These are phyloP conservation scores for Apiospora kogelbergensis DNA, from an alignment of 2,329 filamentous ascomycete species.

Conservation along the genomic window DNA sequence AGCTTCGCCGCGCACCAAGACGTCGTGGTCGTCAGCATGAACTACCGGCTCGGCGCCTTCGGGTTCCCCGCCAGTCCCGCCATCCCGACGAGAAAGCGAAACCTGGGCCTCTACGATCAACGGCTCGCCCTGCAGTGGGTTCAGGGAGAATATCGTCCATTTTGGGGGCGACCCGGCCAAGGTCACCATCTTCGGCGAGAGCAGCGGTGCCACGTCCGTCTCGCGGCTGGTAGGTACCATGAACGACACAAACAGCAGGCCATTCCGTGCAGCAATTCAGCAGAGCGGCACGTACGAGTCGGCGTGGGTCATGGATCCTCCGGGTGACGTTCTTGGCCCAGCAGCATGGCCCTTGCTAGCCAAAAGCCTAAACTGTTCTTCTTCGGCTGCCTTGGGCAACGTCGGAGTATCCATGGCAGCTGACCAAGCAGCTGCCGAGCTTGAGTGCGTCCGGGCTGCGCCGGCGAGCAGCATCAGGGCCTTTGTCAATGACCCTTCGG, in stretches of 20 bases:
- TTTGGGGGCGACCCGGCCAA: conserved; percentile 53
- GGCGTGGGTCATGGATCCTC: conserved; percentile 17
- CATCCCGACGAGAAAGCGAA: conserved; percentile 51
- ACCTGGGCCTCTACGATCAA: conserved; percentile 52
- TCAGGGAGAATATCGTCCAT: conserved; percentile 45
- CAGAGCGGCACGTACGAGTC: conserved; percentile 16
- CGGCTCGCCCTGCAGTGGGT: conserved; percentile 53
- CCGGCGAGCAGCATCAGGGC: conserved; percentile 32
- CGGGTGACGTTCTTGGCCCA: conserved; percentile 25
- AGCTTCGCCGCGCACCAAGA: conserved; percentile 48
- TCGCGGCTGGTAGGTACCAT: conserved; percentile 39
- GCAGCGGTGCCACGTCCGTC: conserved; percentile 38
- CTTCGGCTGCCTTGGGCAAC: conserved; percentile 13
- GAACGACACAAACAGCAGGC: conserved; percentile 38
- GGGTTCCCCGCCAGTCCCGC: conserved; percentile 51
- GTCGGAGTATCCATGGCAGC: conserved; percentile 17
- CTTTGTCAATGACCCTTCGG: conserved; percentile 26
- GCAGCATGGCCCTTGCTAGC: conserved; percentile 21
- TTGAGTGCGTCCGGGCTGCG: conserved; percentile 38
- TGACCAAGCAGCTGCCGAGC: conserved; percentile 23
- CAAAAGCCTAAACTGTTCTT: conserved; percentile 26
- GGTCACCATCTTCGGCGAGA: conserved; percentile 54
- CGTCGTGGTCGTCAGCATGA: conserved; percentile 24
- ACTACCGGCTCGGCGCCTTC: conserved; percentile 43
- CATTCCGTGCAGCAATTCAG: conserved; percentile 45